Conservation (phyloP, 2,329 filamentous ascomycete species). For the Aspergillus sclerotialis region DNA sequence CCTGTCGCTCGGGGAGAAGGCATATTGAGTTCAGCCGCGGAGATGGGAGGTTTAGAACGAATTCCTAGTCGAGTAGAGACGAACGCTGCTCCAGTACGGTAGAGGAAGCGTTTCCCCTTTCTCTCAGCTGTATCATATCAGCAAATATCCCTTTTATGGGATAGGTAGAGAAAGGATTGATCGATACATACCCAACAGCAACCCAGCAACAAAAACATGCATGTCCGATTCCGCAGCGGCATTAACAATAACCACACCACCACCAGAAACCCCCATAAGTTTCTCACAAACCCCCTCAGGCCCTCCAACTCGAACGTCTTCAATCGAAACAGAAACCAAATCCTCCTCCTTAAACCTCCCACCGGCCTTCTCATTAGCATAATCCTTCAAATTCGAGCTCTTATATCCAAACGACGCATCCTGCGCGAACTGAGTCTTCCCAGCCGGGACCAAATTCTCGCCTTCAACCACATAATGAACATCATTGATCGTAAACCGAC, state of each 20-base stretch:
- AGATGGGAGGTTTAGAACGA: slow-evolving; percentile 44
- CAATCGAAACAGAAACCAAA: slow-evolving; percentile 39
- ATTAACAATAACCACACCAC: slow-evolving; percentile 46
- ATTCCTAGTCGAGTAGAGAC: slow-evolving; percentile 49
- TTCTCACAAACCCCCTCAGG: slow-evolving; percentile 36
- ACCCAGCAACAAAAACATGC: slow-evolving; percentile 47
- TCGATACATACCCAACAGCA: slow-evolving; percentile 30
- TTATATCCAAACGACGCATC: slow-evolving; percentile 54
- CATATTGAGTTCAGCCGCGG: slow-evolving; percentile 38
- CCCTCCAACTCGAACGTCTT: slow-evolving; percentile 44
- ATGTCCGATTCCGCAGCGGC: slow-evolving; percentile 50
- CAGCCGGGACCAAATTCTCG: slow-evolving; percentile 43
- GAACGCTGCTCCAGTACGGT: slow-evolving; percentile 42
- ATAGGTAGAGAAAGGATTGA: not conserved
- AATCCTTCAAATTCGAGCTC: slow-evolving; percentile 47
- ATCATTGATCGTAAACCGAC: slow-evolving; percentile 50
- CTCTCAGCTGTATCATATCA: slow-evolving; percentile 20
- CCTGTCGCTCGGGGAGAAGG: slow-evolving; percentile 30
- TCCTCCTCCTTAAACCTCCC: slow-evolving; percentile 33
- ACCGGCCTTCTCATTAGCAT: slow-evolving; percentile 48
- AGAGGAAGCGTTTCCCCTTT: slow-evolving; percentile 38
- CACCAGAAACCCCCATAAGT: slow-evolving; percentile 30
- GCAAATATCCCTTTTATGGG: not conserved
- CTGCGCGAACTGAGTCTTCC: slow-evolving; percentile 49
- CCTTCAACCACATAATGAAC: slow-evolving; percentile 53